Evolutionary conservation across 2,329 filamentous ascomycete species (phyloP).

Genomic region (Chaetomium sp.): DNA sequence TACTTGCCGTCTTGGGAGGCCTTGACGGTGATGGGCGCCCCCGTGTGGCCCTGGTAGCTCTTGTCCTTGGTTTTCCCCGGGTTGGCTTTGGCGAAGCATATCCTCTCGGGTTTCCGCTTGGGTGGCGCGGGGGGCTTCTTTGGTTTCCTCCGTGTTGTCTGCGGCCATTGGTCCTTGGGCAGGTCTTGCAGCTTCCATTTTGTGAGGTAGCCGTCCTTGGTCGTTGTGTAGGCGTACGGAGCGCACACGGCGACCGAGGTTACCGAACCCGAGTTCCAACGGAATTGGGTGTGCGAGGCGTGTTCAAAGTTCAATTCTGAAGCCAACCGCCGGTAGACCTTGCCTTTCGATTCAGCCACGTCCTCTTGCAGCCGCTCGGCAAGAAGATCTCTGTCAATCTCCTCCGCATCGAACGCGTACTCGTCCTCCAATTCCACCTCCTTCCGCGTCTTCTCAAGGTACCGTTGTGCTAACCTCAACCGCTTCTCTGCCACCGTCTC

Average conservation of each 20-base stretch:
- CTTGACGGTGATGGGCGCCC: constrained; percentile 77
- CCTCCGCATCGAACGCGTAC: constrained; percentile 86
- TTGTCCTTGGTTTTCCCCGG: constrained; percentile 62
- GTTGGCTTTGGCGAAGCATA: constrained; percentile 65
- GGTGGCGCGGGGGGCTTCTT: constrained; percentile 61
- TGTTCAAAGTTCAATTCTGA: constrained; percentile 68
- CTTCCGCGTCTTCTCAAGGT: constrained; percentile 84
- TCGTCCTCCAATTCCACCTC: constrained; percentile 70
- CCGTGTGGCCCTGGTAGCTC: constrained; percentile 75
- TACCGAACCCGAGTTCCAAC: constrained; percentile 74
- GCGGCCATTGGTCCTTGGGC: constrained; percentile 60
- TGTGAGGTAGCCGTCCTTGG: constrained; percentile 79
- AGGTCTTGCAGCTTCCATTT: constrained; percentile 85
- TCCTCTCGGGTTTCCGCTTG: constrained; percentile 62
- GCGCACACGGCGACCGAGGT: constrained; percentile 79
- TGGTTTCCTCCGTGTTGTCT: constrained; percentile 60
- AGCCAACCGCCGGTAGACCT: constrained; percentile 80
- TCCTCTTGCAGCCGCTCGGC: constrained; percentile 90
- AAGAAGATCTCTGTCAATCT: constrained; percentile 90
- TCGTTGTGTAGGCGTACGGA: constrained; percentile 84
- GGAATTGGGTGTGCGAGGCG: constrained; percentile 71
- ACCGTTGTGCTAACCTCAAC: constrained; percentile 84
- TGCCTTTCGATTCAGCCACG: constrained; percentile 87
- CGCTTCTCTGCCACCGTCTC: constrained; percentile 91
- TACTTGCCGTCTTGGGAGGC: constrained; percentile 88